Evolutionary conservation across 2,329 filamentous ascomycete species (phyloP).

Genomic region (Ceratocystis cacaofunesta): DNA sequence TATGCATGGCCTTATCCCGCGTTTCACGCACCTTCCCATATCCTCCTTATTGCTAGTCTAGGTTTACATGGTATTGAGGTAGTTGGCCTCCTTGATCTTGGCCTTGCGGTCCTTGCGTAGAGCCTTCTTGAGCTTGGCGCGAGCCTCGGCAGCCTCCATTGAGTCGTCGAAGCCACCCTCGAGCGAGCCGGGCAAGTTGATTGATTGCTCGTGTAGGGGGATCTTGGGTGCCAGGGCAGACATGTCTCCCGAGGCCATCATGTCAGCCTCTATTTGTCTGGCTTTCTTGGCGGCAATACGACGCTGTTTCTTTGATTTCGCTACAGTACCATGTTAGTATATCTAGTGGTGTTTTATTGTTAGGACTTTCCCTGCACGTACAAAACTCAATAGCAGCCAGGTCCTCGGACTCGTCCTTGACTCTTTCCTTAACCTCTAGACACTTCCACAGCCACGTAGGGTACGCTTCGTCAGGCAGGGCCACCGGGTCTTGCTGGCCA

Average conservation of each 20-base stretch:
- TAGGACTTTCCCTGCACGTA: slow-evolving; percentile 31
- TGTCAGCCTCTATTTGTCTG: slow-evolving; percentile 39
- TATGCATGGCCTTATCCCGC: neutral
- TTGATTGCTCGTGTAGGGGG: slow-evolving; percentile 60
- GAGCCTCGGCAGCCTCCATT: slow-evolving; percentile 33
- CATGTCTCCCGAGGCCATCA: slow-evolving; percentile 51
- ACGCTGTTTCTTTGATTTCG: slow-evolving; percentile 74
- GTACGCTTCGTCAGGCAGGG: slow-evolving; percentile 59
- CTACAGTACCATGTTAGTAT: slow-evolving; percentile 27
- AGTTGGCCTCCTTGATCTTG: slow-evolving; percentile 73
- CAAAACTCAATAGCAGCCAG: slow-evolving; percentile 63
- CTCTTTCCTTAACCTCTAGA: slow-evolving; percentile 46
- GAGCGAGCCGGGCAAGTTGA: slow-evolving; percentile 50
- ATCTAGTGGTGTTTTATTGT: neutral
- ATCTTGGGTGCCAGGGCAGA: slow-evolving; percentile 52
- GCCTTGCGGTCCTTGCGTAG: slow-evolving; percentile 62
- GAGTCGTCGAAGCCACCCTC: slow-evolving; percentile 31
- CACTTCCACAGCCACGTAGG: slow-evolving; percentile 68
- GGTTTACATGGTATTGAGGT: slow-evolving; percentile 61
- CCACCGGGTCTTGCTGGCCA: slow-evolving; percentile 56
- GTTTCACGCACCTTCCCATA: neutral
- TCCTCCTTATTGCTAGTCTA: neutral
- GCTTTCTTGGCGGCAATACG: slow-evolving; percentile 53
- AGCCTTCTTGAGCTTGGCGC: slow-evolving; percentile 50
- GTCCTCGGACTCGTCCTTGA: slow-evolving; percentile 33